Conservation (phyloP, 192 early-diverging fungal species). For the Backusella macrospora region DNA sequence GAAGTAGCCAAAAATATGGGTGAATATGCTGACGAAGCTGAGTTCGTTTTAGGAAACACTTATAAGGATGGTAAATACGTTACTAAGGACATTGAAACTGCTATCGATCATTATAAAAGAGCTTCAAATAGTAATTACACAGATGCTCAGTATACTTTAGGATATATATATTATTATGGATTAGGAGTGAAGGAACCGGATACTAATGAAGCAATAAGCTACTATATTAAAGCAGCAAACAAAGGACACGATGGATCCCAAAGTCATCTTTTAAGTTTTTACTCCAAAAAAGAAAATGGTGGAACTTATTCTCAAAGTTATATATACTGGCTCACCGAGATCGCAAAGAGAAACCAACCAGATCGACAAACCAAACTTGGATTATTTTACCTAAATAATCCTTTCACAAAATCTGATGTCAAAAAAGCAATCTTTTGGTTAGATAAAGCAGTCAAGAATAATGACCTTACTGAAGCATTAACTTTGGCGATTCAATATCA, state of each 20-base stretch:
- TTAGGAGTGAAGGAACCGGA: not conserved
- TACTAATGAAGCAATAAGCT: not conserved
- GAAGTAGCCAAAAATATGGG: not conserved
- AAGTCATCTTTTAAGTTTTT: not conserved
- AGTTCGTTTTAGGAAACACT: not conserved
- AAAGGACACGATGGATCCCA: not conserved
- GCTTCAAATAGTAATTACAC: not conserved
- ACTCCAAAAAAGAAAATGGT: not conserved
- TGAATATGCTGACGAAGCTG: not conserved
- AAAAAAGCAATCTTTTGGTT: not conserved
- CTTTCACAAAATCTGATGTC: not conserved
- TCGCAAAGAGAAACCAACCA: not conserved
- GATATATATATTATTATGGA: not conserved
- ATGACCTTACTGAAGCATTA: not conserved
- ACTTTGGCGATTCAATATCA: not conserved
- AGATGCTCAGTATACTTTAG: not conserved
- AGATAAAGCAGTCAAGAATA: not conserved
- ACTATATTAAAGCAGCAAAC: not conserved
- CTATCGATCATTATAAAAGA: not conserved
- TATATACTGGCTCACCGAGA: not conserved
- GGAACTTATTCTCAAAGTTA: not conserved
- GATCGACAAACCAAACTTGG: not conserved
- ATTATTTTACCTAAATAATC: not conserved
- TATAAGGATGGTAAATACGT: not conserved
- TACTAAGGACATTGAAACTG: not conserved